Base-by-base conservation (phyloP, 192 early-diverging fungal genomes). In the Coemansia guatemalensis region DNA sequence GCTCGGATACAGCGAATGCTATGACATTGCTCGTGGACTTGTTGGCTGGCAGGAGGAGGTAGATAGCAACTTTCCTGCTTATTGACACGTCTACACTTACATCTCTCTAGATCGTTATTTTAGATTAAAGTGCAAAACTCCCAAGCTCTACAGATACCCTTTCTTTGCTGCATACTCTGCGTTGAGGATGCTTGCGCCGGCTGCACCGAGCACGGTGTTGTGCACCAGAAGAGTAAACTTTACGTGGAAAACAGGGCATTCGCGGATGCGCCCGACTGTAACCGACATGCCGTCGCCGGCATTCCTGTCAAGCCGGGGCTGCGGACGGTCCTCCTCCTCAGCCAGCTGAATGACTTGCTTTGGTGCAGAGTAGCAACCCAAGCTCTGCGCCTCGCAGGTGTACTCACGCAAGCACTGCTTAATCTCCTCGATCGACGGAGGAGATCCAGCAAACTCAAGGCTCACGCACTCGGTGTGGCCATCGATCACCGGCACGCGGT, bases 121-220 rank as follows among this genome's bases (percentile, higher is more conserved):
- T 44, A 17, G 39, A 8, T 44, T 44, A 44, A 17, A 44, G 1
- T 3, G 14, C 14, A 17, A 44, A 44, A 44, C 8, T 12, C 7
- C 39, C 29, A 56, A n/a, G n/a, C 18, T 55, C 53, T 68, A 68
- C 21, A 65, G 47, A 26, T 65, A 67, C 30, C 91, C 93, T 83
- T 92, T 91, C 59, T 90, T 90, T 44, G 92, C 85, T 18, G 94
- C 93, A 48, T 97, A 84, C 74, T 99, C 96, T 20, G 96, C 96
- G 65, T 97, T 93, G 65, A 99, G 80, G 39, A 99, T 92, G 64
- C 89, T 88, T 57, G 91, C 91, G 48, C 95, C 95, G 22, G 96
- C 96, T 21, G 96, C 96, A 48, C 96, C 96, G 53, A 99, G 84
- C 48, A 99, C 86, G 35, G 96, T 99, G 77, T 99, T 99, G 82